Percentiles rank a stretch among this genome's conserved stretches.
Conservation (phyloP, 1,139 yeast genomes). For the Saccharomycopsis phalli region DNA sequence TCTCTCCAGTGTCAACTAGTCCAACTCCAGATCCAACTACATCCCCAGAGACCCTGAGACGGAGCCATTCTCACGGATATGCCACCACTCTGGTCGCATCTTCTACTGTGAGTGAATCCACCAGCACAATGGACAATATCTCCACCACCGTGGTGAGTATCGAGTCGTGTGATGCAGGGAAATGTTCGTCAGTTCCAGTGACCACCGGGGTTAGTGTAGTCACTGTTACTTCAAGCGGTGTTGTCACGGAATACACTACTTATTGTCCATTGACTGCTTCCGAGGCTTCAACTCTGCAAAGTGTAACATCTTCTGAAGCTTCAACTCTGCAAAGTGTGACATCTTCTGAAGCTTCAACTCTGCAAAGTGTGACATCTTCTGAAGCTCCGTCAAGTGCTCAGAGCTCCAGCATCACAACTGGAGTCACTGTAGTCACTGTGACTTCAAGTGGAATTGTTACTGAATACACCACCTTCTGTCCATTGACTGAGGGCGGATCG, state of each 20-base stretch:
- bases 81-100: too few relatives aligned
- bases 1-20: background rate
- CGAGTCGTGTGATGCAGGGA: background rate
- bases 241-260: slow-evolving; percentile 33
- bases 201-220: slow-evolving; percentile 24
- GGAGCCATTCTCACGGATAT: too few relatives aligned
- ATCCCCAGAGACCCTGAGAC: too few relatives aligned
- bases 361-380: too few relatives aligned
- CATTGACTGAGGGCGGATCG: too few relatives aligned
- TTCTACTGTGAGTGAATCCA: too few relatives aligned
- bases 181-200: background rate
- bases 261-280: slow-evolving; percentile 2
- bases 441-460: slow-evolving; percentile 27
- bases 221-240: slow-evolving; percentile 36
- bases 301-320: too few relatives aligned
- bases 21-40: background rate
- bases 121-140: background rate
- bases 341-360: too few relatives aligned
- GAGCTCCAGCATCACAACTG: slow-evolving; percentile 24
- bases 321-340: too few relatives aligned
- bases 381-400: slow-evolving; percentile 11
- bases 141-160: slow-evolving; percentile 1
- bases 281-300: too few relatives aligned
- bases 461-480: slow-evolving; percentile 28
- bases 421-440: slow-evolving; percentile 29